Conservation (phyloP, 257 asterid species). For the Eustoma russellianum region DNA sequence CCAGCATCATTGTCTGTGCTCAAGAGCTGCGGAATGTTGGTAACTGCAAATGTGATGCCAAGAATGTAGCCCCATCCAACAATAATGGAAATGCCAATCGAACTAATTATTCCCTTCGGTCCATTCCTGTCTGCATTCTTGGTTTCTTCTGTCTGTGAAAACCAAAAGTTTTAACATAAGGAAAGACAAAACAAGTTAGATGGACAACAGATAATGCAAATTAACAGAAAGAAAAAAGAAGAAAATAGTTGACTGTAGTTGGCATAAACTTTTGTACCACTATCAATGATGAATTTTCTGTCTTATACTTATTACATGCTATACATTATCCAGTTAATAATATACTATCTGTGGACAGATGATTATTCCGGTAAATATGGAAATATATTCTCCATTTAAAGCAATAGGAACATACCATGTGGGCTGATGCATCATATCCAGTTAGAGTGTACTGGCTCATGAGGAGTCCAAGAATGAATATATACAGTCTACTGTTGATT, state of each 20-base stretch:
- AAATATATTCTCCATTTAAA: too few species aligned
- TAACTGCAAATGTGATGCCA: conserved; percentile 90
- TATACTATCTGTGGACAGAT: too few species aligned
- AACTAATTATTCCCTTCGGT: conserved; percentile 82
- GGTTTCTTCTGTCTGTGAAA: conserved; percentile 90
- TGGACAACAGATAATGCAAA: background rate
- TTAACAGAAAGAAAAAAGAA: background rate
- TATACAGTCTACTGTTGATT: conserved; percentile 49
- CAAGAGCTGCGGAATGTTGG: conserved; percentile 65
- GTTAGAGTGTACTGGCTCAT: conserved; percentile 90
- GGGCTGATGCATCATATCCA: conserved; percentile 96
- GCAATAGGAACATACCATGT: conserved; percentile 53
- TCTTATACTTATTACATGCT: too few species aligned
- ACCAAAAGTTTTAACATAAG: conserved; percentile 13
- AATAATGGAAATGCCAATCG: conserved; percentile 82
- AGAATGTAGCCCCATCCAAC: conserved; percentile 95
- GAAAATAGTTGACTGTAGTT: background rate
- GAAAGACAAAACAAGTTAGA: background rate
- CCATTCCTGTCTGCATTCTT: conserved; percentile 78
- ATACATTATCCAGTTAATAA: too few species aligned
- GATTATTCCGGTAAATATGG: too few species aligned
- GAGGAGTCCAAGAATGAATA: conserved; percentile 82
- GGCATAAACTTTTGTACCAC: too few species aligned
- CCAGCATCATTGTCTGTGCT: conserved; percentile 62
- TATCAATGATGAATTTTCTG: too few species aligned